These are phyloP conservation scores for Cymbomonas tetramitiformis DNA, from an alignment of 139 green algal genomes.

Conservation along the genomic window DNA sequence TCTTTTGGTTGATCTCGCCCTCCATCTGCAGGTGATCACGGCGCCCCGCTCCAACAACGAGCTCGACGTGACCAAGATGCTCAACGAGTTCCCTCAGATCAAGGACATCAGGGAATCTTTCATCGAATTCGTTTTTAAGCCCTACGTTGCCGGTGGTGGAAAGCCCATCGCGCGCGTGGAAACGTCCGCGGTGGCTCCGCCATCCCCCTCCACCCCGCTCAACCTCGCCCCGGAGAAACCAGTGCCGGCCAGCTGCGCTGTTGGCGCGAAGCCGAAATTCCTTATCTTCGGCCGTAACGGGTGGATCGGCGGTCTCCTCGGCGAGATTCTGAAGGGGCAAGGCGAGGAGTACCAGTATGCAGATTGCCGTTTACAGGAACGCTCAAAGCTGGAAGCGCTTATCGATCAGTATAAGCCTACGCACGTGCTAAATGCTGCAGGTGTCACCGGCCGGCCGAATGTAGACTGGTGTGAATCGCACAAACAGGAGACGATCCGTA, in stretches of 20 bases:
- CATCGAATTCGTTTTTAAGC: background rate
- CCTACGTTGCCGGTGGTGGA: background rate
- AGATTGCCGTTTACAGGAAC: slow-evolving; percentile 66
- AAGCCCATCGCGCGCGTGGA: too few species aligned
- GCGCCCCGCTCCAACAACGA: slow-evolving; percentile 91
- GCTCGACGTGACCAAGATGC: slow-evolving; percentile 56
- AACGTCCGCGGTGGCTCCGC: too few species aligned
- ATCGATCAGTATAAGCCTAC: slow-evolving; percentile 83
- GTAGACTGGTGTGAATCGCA: slow-evolving; percentile 97
- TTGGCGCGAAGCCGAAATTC: slow-evolving; percentile 42
- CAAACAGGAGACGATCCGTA: slow-evolving; percentile 82
- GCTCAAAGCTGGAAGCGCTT: slow-evolving; percentile 59
- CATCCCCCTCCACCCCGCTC: too few species aligned
- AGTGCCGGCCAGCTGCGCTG: too few species aligned
- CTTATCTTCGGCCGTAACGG: slow-evolving; percentile 69
- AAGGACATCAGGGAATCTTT: background rate
- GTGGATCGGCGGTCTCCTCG: slow-evolving; percentile 78
- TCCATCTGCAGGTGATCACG: too few species aligned
- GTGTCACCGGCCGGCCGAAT: slow-evolving; percentile 85
- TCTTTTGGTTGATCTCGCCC: too few species aligned
- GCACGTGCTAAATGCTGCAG: slow-evolving; percentile 84
- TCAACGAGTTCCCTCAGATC: background rate
- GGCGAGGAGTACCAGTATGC: slow-evolving; percentile 75
- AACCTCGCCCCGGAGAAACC: too few species aligned
- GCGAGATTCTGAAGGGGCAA: slow-evolving; percentile 52